Percentiles rank a stretch among this genome's conserved stretches.
These are phyloP conservation scores for Emydomyces testavorans DNA, from an alignment of 2,329 filamentous ascomycete genomes.

Conservation along the genomic window DNA sequence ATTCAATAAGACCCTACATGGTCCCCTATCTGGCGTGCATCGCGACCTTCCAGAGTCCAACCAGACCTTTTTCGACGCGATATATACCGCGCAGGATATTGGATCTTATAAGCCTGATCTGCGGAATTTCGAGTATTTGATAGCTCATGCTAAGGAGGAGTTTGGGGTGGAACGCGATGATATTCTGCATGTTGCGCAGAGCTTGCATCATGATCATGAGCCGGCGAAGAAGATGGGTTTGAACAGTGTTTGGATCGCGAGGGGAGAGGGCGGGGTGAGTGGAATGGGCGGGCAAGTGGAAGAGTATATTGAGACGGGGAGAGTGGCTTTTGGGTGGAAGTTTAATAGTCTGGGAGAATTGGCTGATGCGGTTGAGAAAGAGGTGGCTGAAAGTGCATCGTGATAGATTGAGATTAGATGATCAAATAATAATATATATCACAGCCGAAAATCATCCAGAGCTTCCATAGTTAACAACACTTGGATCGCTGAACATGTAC, in stretches of 20 bases:
- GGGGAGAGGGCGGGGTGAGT: slow-evolving; percentile 30
- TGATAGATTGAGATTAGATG: too few species aligned
- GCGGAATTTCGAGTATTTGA: slow-evolving; percentile 55
- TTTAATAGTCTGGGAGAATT: slow-evolving; percentile 50
- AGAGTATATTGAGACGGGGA: slow-evolving; percentile 21
- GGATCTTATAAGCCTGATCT: slow-evolving; percentile 58
- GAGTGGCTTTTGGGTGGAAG: slow-evolving; percentile 42
- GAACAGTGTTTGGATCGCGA: slow-evolving; percentile 53
- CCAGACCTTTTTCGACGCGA: slow-evolving; percentile 44
- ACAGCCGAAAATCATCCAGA: too few species aligned
- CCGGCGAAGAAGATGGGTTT: slow-evolving; percentile 52
- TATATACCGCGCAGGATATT: slow-evolving; percentile 60
- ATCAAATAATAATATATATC: too few species aligned
- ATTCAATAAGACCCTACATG: slow-evolving; percentile 38
- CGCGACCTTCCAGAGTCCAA: neutral
- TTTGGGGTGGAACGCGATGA: slow-evolving; percentile 47
- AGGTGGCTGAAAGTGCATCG: neutral
- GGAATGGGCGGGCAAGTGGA: slow-evolving; percentile 37
- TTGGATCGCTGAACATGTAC: slow-evolving; percentile 26
- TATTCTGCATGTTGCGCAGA: slow-evolving; percentile 58
- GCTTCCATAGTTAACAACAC: too few species aligned
- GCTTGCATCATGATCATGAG: slow-evolving; percentile 55
- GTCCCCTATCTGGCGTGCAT: slow-evolving; percentile 41
- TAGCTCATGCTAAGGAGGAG: slow-evolving; percentile 42
- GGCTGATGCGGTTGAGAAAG: slow-evolving; percentile 40